phyloP scores from a whole-genome alignment of 2,329 filamentous ascomycete species.

The Penicillium digitatum region DNA sequence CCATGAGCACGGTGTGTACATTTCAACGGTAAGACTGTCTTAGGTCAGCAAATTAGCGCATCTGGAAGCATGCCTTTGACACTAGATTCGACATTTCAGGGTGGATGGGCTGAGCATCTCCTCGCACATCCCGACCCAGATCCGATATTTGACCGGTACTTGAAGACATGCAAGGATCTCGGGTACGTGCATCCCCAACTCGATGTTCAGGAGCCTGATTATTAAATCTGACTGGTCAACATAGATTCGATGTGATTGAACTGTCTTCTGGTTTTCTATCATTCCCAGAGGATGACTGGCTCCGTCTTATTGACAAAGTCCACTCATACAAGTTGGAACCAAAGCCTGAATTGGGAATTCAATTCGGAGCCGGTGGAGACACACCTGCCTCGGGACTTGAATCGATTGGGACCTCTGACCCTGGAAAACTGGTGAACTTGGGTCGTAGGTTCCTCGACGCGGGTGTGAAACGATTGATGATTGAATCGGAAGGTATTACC shows the following conservation, averaged over 20 bases:
- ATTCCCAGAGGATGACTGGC: conserved; percentile 52
- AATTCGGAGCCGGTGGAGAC: conserved; percentile 56
- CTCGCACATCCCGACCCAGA: conserved; percentile 47
- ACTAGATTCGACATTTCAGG: conserved; percentile 28
- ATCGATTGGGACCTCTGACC: conserved; percentile 49
- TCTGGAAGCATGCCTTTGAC: neutral
- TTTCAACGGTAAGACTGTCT: conserved; percentile 45
- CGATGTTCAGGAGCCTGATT: neutral
- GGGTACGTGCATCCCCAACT: conserved; percentile 30
- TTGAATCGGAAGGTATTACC: conserved; percentile 58
- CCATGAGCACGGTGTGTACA: conserved; percentile 50
- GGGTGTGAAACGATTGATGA: conserved; percentile 56
- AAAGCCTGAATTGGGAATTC: conserved; percentile 55
- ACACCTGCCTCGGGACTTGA: conserved; percentile 48
- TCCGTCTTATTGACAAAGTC: conserved; percentile 49
- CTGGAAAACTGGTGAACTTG: conserved; percentile 48
- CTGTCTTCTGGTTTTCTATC: conserved; percentile 54
- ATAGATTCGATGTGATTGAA: conserved; percentile 53
- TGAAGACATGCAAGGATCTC: conserved; percentile 51
- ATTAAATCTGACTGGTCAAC: neutral
- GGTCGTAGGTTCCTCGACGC: conserved; percentile 50
- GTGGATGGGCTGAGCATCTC: conserved; percentile 54
- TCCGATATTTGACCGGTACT: conserved; percentile 50
- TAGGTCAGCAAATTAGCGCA: neutral
- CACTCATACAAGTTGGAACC: conserved; percentile 49